A percentile compares a stretch with the other conserved stretches of the same genome.
These are phyloP conservation scores for Nannizziopsis arthrosporioides DNA, from an alignment of 2,329 filamentous ascomycete genomes.

Conservation along the genomic window DNA sequence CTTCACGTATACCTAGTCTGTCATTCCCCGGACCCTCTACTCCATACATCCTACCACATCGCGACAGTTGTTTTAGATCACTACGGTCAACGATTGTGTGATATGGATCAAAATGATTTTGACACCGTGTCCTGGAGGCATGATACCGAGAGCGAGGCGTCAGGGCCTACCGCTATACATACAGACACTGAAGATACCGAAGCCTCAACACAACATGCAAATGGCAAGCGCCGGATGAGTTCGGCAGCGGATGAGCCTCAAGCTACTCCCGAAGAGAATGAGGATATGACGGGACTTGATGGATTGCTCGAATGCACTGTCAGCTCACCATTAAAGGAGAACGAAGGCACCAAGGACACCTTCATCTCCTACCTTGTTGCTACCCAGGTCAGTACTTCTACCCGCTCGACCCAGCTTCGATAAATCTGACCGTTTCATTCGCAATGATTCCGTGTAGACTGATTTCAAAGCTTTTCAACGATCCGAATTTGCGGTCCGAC, in stretches of 20 bases:
- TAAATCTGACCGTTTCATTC: background rate
- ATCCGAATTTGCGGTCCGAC: slow-evolving; percentile 63
- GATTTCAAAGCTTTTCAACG: slow-evolving; percentile 90
- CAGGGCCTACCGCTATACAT: slow-evolving; percentile 32
- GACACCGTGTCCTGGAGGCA: slow-evolving; percentile 70
- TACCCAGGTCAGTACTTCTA: slow-evolving; percentile 54
- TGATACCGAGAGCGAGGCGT: slow-evolving; percentile 41
- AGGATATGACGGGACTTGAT: slow-evolving; percentile 54
- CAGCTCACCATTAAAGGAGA: slow-evolving; percentile 77
- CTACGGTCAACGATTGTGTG: background rate
- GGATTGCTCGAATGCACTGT: slow-evolving; percentile 78
- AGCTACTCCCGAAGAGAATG: slow-evolving; percentile 40
- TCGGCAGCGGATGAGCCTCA: slow-evolving; percentile 38
- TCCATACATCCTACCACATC: too few species aligned
- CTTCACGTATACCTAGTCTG: too few species aligned
- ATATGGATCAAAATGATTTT: slow-evolving; percentile 55
- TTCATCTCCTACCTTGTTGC: slow-evolving; percentile 94
- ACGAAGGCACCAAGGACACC: slow-evolving; percentile 89
- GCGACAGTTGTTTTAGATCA: too few species aligned
- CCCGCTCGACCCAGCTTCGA: background rate
- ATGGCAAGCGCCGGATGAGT: slow-evolving; percentile 40
- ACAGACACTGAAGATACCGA: slow-evolving; percentile 30
- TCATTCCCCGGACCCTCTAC: too few species aligned
- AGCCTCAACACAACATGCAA: slow-evolving; percentile 28
- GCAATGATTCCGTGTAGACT: slow-evolving; percentile 46